These are phyloP conservation scores for Solanum hybrid DNA, from an alignment of 305 asterid genomes.

Conservation along the genomic window DNA sequence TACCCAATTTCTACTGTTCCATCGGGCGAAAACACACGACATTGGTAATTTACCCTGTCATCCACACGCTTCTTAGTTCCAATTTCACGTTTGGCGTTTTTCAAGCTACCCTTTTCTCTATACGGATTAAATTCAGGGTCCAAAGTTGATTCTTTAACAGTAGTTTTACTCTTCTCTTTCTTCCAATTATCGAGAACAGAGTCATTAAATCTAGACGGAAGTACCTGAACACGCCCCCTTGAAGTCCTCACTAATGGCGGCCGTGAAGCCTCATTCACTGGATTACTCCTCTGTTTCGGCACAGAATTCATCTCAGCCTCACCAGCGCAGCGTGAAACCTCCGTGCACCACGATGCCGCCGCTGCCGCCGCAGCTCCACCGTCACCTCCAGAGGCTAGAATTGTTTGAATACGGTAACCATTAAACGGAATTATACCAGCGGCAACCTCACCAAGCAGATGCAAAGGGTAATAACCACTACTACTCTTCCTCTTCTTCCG, in stretches of 20 bases:
- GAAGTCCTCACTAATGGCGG: constrained; percentile 92
- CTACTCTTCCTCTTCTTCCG: constrained; percentile 61
- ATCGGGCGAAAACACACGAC: constrained; percentile 50
- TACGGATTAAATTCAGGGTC: constrained; percentile 62
- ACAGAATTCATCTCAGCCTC: constrained; percentile 22
- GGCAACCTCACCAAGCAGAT: constrained; percentile 70
- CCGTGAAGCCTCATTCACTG: constrained; percentile 39
- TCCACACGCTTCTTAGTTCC: constrained; percentile 23
- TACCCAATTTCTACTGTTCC: constrained; percentile 53
- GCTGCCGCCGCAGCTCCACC: constrained; percentile 19
- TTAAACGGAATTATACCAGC: constrained; percentile 55
- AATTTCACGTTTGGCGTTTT: constrained; percentile 26
- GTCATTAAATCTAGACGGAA: constrained; percentile 89
- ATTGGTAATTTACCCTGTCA: constrained; percentile 14
- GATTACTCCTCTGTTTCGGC: constrained; percentile 4
- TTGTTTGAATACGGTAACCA: constrained; percentile 40
- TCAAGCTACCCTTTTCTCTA: constrained; percentile 32
- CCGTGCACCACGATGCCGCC: constrained; percentile 24
- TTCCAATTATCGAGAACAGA: constrained; percentile 90
- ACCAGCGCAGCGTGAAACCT: constrained; percentile 9
- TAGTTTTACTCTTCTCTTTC: constrained; percentile 54
- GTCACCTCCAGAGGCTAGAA: constrained; percentile 17
- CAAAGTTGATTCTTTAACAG: constrained; percentile 32
- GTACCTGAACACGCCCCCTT: constrained; percentile 85
- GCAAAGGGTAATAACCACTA: constrained; percentile 51